A percentile compares a stretch with the other conserved stretches of the same genome.
phyloP scores from a whole-genome alignment of 805 yeast genomes.

The Schwanniomyces polymorphus region DNA sequence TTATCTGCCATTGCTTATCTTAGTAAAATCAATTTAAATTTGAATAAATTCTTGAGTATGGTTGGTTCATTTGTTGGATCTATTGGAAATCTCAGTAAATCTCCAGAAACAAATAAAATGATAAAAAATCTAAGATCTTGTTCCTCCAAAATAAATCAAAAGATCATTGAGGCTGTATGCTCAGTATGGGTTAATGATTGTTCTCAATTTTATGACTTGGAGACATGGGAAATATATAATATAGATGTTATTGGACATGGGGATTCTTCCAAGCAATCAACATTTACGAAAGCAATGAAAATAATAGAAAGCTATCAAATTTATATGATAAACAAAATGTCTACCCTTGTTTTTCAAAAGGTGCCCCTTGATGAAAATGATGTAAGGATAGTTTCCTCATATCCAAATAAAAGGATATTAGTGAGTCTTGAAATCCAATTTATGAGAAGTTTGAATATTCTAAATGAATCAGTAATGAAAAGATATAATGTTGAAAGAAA shows the following conservation, averaged over 20 bases:
- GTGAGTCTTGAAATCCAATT: slow-evolving; percentile 46
- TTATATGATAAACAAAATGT: slow-evolving; percentile 30
- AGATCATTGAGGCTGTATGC: slow-evolving; percentile 40
- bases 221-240: slow-evolving; percentile 35
- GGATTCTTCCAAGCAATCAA: slow-evolving; percentile 11
- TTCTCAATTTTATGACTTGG: slow-evolving; percentile 44
- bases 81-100: slow-evolving; percentile 32
- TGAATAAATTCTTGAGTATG: slow-evolving; percentile 27
- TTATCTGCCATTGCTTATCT: slow-evolving; percentile 40
- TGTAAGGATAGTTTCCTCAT: slow-evolving; percentile 31
- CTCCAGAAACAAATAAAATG: slow-evolving; percentile 35
- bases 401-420: slow-evolving; percentile 40
- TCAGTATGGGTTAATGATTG: slow-evolving; percentile 48
- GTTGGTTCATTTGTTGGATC: slow-evolving; percentile 31
- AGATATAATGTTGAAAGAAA: slow-evolving; percentile 30
- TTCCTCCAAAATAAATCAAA: slow-evolving; percentile 33
- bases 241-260: not conserved
- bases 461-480: slow-evolving; percentile 42
- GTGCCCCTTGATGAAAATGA: slow-evolving; percentile 12
- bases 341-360: slow-evolving; percentile 23
- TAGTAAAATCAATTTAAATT: slow-evolving; percentile 22
- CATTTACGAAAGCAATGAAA: slow-evolving; percentile 34
- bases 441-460: slow-evolving; percentile 41
- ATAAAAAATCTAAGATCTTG: slow-evolving; percentile 34
- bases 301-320: slow-evolving; percentile 36